Evolutionary conservation across 306 rosid genomes (phyloP).

Genomic region (Trifolium repens): DNA sequence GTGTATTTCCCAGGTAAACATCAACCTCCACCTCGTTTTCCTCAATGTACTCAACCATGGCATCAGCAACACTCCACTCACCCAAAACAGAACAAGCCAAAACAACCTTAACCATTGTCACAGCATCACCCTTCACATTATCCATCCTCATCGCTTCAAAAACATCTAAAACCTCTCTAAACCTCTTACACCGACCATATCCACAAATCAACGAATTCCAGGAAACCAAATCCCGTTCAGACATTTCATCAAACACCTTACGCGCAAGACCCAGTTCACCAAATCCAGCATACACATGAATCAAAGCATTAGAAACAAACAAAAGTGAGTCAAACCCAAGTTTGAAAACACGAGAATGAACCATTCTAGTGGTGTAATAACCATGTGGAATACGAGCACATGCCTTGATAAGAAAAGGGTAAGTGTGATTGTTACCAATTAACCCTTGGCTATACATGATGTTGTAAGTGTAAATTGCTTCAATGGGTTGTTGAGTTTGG

Average conservation of each 20-base stretch:
- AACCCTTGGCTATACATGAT: slow-evolving; percentile 55
- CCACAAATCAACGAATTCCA: slow-evolving; percentile 91
- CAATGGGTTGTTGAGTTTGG: slow-evolving; percentile 54
- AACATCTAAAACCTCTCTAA: slow-evolving; percentile 64
- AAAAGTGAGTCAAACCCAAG: slow-evolving; percentile 66
- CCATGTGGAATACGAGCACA: slow-evolving; percentile 67
- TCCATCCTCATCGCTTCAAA: slow-evolving; percentile 59
- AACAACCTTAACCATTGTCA: slow-evolving; percentile 81
- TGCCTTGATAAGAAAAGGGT: slow-evolving; percentile 71
- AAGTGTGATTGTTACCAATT: slow-evolving; percentile 58
- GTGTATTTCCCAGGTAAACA: slow-evolving; percentile 78
- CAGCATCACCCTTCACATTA: slow-evolving; percentile 61
- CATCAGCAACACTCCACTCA: slow-evolving; percentile 65
- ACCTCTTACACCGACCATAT: slow-evolving; percentile 56
- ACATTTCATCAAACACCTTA: slow-evolving; percentile 75
- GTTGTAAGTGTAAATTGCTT: slow-evolving; percentile 62
- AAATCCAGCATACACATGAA: slow-evolving; percentile 53
- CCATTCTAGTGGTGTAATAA: slow-evolving; percentile 42
- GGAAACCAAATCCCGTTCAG: slow-evolving; percentile 75
- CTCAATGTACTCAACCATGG: slow-evolving; percentile 61
- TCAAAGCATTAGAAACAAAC: slow-evolving; percentile 71
- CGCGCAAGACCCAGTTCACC: slow-evolving; percentile 56
- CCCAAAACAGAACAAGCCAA: slow-evolving; percentile 63
- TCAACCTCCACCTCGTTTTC: slow-evolving; percentile 55
- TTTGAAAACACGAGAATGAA: slow-evolving; percentile 57